Percentiles rank a stretch among this genome's conserved stretches.
Conservation (phyloP, 2,329 filamentous ascomycete genomes). For the Scopulariopsis brevicaulis region DNA sequence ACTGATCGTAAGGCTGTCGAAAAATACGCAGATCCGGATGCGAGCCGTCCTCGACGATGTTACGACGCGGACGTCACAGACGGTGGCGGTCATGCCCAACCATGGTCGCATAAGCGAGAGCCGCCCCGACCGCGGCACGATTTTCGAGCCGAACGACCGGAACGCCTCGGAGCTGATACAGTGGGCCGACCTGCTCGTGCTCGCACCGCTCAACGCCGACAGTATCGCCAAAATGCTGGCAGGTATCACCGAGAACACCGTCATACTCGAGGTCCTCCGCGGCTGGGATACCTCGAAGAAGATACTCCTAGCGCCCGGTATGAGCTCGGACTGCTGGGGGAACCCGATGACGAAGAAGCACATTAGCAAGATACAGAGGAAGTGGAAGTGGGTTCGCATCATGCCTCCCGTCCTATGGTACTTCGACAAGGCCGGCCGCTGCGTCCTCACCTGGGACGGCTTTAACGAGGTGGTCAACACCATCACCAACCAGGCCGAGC, state of each 20-base stretch:
- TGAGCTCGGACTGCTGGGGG: slow-evolving; percentile 84
- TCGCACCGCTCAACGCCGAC: slow-evolving; percentile 77
- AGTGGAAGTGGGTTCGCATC: slow-evolving; percentile 80
- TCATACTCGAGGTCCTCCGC: slow-evolving; percentile 69
- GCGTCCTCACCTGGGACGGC: slow-evolving; percentile 47
- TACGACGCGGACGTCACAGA: slow-evolving; percentile 50
- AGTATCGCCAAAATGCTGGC: slow-evolving; percentile 79
- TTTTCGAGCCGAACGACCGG: slow-evolving; percentile 10
- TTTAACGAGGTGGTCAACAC: slow-evolving; percentile 63
- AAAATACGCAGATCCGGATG: slow-evolving; percentile 49
- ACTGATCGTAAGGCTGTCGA: slow-evolving; percentile 55
- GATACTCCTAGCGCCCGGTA: slow-evolving; percentile 74
- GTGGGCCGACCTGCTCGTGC: slow-evolving; percentile 80
- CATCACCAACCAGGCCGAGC: slow-evolving; percentile 66
- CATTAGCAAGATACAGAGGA: slow-evolving; percentile 67
- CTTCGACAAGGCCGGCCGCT: slow-evolving; percentile 43
- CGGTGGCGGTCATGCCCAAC: slow-evolving; percentile 49
- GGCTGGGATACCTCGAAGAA: slow-evolving; percentile 83
- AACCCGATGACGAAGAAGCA: slow-evolving; percentile 84
- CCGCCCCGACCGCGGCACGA: not conserved
- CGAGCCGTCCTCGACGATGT: slow-evolving; percentile 55
- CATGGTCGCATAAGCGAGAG: slow-evolving; percentile 18
- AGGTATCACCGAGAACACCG: slow-evolving; percentile 62
- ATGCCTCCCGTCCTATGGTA: slow-evolving; percentile 75
- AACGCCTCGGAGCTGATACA: slow-evolving; percentile 58